Conservation (phyloP, 768 basidiomycete species). For the Panaeolus papilionaceus region DNA sequence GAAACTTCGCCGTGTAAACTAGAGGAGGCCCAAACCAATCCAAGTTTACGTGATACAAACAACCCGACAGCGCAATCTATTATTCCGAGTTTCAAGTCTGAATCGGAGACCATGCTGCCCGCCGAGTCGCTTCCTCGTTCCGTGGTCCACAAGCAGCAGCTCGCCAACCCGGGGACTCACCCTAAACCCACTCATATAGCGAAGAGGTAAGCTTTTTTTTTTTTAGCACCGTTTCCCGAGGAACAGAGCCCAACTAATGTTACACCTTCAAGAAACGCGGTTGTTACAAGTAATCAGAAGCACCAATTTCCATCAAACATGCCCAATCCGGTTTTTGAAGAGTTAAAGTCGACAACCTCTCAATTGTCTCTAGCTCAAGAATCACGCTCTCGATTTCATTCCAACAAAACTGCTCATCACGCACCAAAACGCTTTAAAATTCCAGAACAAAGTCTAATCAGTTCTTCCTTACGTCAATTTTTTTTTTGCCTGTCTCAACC, state of each 20-base stretch:
- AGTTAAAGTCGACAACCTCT: neutral
- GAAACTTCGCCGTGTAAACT: neutral
- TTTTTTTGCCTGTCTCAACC: neutral
- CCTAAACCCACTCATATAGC: no score
- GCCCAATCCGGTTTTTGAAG: neutral
- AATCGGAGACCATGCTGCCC: neutral
- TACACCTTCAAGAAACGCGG: no score
- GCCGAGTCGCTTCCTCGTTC: neutral
- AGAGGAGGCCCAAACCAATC: neutral
- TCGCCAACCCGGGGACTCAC: no score
- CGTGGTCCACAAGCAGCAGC: no score
- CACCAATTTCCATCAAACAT: neutral
- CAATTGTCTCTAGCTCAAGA: slow-evolving; percentile 9
- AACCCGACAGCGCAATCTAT: neutral
- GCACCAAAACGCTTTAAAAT: neutral
- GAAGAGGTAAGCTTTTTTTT: no score
- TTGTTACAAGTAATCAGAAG: no score
- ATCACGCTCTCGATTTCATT: slow-evolving; percentile 1
- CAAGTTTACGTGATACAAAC: no score
- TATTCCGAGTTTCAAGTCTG: neutral
- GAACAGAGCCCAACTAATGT: no score
- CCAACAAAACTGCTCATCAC: neutral
- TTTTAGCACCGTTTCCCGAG: no score
- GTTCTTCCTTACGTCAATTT: neutral
- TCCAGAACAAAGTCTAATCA: neutral